Base-by-base conservation (phyloP, 352 stramenopile genomes). In the Globisporangium acanthophoron region DNA sequence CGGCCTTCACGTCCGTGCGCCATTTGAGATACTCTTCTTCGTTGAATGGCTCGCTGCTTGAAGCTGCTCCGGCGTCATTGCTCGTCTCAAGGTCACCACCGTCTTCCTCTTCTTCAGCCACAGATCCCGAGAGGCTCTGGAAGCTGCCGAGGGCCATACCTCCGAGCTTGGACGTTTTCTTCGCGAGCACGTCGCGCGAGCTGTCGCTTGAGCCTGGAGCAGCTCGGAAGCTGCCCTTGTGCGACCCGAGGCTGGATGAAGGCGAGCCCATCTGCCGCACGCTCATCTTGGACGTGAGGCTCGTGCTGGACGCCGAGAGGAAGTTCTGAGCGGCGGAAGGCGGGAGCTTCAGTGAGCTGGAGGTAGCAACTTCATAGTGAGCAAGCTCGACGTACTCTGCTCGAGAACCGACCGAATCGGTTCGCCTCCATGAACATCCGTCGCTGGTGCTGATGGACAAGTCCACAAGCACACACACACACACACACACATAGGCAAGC, bases 381-480 rank as follows among this genome's bases (percentile, higher is more conserved):
- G 24, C 24, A 27, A 27, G 40, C 8, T 27, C 24, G 24, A 43
- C 70, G 56, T 60, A 84, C 76, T 35, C 65, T 72, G 50, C 66
- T 78, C 0, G 76, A 84, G 37, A 78, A 66, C 11, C 69, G 69
- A 9, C 59, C 67, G 52, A 84, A 84, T 18, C 71, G 69, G 51
- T 86, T 82, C 20, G 76, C 76, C 44, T 84, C 73, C 67, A 78
- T 78, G 62, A 86, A 86, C 47, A 86, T 76, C n/a, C 73, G 69
- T 5, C 76, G 76, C 63, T 86, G 76, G 27, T 86, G 73, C 74
- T 82, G 50, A 12, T 16, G 20, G 12, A 8, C 12, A 24, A n/a
- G 0, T n/a, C 9, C 7, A 58, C 45, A 47, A 4, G 20, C 51
- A 1, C 15, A n/a, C 13, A 15, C 13, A 24, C 51, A 1, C 15